These are phyloP conservation scores for Suillus paluster DNA, from an alignment of 768 basidiomycete genomes.

Conservation along the genomic window DNA sequence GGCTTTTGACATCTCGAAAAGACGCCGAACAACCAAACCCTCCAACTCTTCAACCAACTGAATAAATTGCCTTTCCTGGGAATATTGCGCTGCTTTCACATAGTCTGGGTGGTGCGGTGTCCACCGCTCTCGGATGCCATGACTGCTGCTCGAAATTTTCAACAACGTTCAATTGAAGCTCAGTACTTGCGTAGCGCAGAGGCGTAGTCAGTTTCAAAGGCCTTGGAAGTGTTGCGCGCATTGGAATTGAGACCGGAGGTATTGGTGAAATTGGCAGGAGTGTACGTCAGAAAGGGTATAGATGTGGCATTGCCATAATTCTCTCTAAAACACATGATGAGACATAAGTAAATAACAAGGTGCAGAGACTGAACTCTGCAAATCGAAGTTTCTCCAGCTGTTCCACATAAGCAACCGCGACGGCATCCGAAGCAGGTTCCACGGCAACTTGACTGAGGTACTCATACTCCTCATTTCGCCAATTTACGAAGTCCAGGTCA, in stretches of 20 bases:
- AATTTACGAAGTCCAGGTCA: background rate
- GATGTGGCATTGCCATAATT: constrained; percentile 14
- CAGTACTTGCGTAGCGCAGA: constrained; percentile 19
- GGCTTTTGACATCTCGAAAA: constrained; percentile 45
- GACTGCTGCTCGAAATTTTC: constrained; percentile 19
- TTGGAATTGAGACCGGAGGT: constrained; percentile 17
- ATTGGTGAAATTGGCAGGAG: constrained; percentile 18
- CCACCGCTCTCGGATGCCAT: constrained; percentile 35
- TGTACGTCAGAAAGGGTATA: constrained; percentile 18
- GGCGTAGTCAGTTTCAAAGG: constrained; percentile 26
- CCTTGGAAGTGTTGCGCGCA: constrained; percentile 19
- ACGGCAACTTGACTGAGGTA: background rate
- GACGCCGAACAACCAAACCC: constrained; percentile 35
- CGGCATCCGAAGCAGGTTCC: constrained; percentile 27
- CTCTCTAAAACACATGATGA: constrained; percentile 10
- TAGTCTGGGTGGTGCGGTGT: constrained; percentile 30
- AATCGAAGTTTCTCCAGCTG: constrained; percentile 7
- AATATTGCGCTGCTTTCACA: constrained; percentile 10
- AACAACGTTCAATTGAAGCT: constrained; percentile 9
- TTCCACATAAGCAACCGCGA: constrained; percentile 12
- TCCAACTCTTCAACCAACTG: constrained; percentile 38
- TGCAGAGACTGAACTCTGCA: background rate
- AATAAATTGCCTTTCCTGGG: constrained; percentile 24
- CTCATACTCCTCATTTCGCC: background rate
- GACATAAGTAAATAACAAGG: background rate